These are phyloP conservation scores for Nemania sp. DNA, from an alignment of 2,329 filamentous ascomycete species.

Conservation along the genomic window DNA sequence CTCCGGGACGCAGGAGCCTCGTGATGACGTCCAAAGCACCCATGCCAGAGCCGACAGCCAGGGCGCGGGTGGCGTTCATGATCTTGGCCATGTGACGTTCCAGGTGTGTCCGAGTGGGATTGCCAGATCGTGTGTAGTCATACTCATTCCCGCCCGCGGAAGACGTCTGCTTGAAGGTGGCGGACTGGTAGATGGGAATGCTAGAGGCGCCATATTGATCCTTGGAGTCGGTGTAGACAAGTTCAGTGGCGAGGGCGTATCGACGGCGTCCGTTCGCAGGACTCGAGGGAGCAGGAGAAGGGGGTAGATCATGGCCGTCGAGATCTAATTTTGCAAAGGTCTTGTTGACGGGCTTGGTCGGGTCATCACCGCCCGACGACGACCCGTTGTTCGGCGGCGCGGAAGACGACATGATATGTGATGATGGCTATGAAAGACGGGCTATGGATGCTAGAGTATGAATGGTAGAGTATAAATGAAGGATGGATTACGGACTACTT, in stretches of 20 bases:
- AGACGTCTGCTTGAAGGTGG: conserved; percentile 94
- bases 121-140: conserved; percentile 97
- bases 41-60: conserved; percentile 97
- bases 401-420: conserved; percentile 31
- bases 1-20: conserved; percentile 83
- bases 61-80: conserved; percentile 89
- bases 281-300: conserved; percentile 90
- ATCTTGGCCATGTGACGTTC: conserved; percentile 98
- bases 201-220: conserved; percentile 98
- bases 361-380: conserved; percentile 40
- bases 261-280: conserved; percentile 79
- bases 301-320: conserved; percentile 83
- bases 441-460: not conserved
- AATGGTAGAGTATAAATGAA: not conserved
- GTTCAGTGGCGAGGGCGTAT: conserved; percentile 92
- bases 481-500: no score
- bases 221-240: conserved; percentile 93
- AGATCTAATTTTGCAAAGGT: conserved; percentile 69
- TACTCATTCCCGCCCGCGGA: conserved; percentile 85
- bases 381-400: conserved; percentile 37
- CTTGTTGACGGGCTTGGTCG: conserved; percentile 53
- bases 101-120: conserved; percentile 93
- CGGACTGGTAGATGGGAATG: conserved; percentile 96
- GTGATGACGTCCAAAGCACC: conserved; percentile 96
- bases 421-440: not conserved